These are phyloP conservation scores for Wickerhamomyces sydowiorum DNA, from an alignment of 805 yeast genomes.

Conservation along the genomic window DNA sequence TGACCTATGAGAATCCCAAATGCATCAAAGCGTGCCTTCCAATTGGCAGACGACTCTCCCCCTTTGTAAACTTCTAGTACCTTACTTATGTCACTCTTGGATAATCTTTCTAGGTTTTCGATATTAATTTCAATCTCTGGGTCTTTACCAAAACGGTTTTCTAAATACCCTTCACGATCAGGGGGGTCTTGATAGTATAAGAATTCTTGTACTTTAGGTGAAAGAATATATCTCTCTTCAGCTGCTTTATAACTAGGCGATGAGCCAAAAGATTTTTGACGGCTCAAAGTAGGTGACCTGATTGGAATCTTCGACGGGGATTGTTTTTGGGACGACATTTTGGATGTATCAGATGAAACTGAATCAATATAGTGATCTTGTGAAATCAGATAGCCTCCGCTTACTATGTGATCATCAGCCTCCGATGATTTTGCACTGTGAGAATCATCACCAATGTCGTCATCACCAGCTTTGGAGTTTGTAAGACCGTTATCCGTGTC, in stretches of 20 bases:
- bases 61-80: constrained; percentile 7
- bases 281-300: not conserved
- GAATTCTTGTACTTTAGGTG: not conserved
- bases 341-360: too few species aligned
- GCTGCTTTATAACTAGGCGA: not conserved
- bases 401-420: too few species aligned
- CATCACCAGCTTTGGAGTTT: too few species aligned
- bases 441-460: too few species aligned
- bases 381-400: too few species aligned
- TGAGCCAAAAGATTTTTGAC: too few species aligned
- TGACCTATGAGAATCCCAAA: constrained; percentile 18
- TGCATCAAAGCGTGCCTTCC: constrained; percentile 11
- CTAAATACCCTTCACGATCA: constrained; percentile 12
- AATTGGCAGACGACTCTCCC: constrained; percentile 18
- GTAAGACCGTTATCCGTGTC: too few species aligned
- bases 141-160: constrained; percentile 15
- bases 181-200: not conserved
- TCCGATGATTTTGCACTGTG: too few species aligned
- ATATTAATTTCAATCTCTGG: constrained; percentile 8
- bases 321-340: not conserved
- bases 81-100: constrained; percentile 6
- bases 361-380: too few species aligned
- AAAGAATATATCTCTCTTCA: not conserved
- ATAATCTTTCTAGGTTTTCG: constrained; percentile 3
- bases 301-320: not conserved